Base-by-base conservation (phyloP, 192 early-diverging fungal genomes). In the Coemansia sp. region DNA sequence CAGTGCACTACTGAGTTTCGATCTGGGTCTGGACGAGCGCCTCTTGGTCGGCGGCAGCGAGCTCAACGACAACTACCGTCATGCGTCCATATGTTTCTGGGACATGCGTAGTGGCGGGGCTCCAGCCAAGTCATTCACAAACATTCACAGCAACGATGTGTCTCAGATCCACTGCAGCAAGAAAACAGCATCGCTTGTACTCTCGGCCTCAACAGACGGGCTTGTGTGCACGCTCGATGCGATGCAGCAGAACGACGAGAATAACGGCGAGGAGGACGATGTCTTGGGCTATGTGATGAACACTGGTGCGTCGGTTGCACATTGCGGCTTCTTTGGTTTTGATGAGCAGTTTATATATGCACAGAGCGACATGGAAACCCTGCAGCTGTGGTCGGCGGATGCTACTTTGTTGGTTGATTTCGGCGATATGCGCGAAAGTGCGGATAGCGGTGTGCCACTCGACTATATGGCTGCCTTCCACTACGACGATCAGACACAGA, bases 211-310 rank as follows among this genome's bases (percentile, higher is more conserved):
- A 3, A 81, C 81, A 2, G 89, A 92, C 60, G 88, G 89, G 20
- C 51, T 86, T 55, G 55, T 94, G 57, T 92, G 86, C 78, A 72
- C 88, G 50, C 89, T 84, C 78, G 81, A 87, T 72, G 42, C 32
- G 63, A 67, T 9, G 78, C 81, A 27, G 27, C n/a, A n/a, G n/a
- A n/a, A n/a, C n/a, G n/a, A n/a, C n/a, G n/a, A n/a, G n/a, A n/a
- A n/a, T n/a, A n/a, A n/a, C n/a, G n/a, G n/a, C n/a, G 81, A 92
- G 18, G 94, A 98, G 65, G 94, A 97, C 30, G 94, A 98, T 30
- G 89, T 84, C 1, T 55, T 98, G 4, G 53, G 89, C 39, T 82
- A 83, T 26, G 89, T 90, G 2, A 81, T 93, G 14, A 95, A 95
- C 45, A 87, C 86, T 3, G 79, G 78, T 13, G 83, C 91, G 13